Base-by-base conservation (phyloP, 1,284 basidiomycete species). In the Leucoagaricus sp. region DNA sequence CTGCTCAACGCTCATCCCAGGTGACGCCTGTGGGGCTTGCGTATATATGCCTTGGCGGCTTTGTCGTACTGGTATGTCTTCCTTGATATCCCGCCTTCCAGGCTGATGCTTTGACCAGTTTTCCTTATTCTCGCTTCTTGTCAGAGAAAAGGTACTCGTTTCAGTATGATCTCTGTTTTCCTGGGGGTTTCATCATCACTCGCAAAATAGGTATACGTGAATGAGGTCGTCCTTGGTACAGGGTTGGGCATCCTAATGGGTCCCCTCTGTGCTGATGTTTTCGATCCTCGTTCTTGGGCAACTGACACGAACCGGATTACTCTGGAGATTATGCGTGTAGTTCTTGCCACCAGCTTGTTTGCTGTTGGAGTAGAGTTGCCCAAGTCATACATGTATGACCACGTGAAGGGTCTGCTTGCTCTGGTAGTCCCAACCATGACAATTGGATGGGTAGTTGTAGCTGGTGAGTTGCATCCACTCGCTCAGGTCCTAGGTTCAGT, bases 201-300 rank as follows among this genome's bases (percentile, higher is more conserved):
- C 6, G 34, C 19, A 44, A 2, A 56, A 12, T 58, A 89, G 78
- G 69, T 96, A 3, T 96, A 91, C 69, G 86, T 97, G 63, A 96
- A 94, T 64, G 96, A 98, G 77, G 94, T 96, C 23, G 88, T 95
- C 33, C 85, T 97, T 40, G 94, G 94, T 2, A 95, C 94, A 0
- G 78, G 82, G 0, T 92, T 79, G 57, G 78, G 78, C 5, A 67
- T 79, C 40, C 63, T 84, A 46, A 81, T 89, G 59, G 88, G 93
- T 0, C 94, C 93, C 0, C 81, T 94, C 61, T 85, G 79, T 49
- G 83, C 87, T 23, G 81, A 83, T 45, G 75, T 93, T 13, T 93
- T 98, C 69, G 77, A 94, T 64, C 95, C 96, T 0, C 78, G 87
- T 1, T 75, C 77, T 0, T 98, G 94, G 95, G 83, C 82, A 5